phyloP scores from a whole-genome alignment of 148 eudicot species.

The Vaccinium myrtillus region DNA sequence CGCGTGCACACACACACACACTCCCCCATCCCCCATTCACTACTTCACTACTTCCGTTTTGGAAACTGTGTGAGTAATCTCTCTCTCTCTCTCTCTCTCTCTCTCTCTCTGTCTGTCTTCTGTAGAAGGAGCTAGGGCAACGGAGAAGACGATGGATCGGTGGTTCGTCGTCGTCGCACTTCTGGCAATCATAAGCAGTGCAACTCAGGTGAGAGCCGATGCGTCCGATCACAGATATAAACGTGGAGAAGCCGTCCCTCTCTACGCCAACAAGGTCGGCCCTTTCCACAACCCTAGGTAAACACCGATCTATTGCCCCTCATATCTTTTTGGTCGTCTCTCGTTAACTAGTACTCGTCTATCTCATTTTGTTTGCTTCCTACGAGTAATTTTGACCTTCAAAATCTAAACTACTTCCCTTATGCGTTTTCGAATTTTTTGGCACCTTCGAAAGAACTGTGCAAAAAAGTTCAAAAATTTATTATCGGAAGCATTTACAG shows the following conservation, averaged over 20 bases:
- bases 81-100: conserved; percentile 6
- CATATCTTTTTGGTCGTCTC: background rate
- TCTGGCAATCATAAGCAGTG: background rate
- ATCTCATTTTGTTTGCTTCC: too few relatives aligned
- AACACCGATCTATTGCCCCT: background rate
- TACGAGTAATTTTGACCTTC: too few relatives aligned
- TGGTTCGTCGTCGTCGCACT: conserved; percentile 13
- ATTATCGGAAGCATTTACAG: too few relatives aligned
- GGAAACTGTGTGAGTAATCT: too few relatives aligned
- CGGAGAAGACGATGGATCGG: conserved; percentile 8
- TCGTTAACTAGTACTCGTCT: background rate
- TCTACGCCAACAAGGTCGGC: conserved; percentile 74
- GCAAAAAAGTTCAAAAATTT: too few relatives aligned
- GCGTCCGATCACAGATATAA: conserved; percentile 72
- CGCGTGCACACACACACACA: background rate
- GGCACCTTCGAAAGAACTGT: too few relatives aligned
- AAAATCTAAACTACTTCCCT: too few relatives aligned
- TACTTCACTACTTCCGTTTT: background rate
- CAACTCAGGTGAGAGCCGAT: conserved; percentile 39
- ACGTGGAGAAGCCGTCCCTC: conserved; percentile 56
- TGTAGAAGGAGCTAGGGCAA: background rate
- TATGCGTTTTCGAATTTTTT: too few relatives aligned
- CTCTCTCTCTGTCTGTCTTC: conserved; percentile 3
- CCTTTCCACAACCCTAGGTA: conserved; percentile 82
- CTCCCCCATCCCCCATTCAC: too few relatives aligned